Evolutionary conservation across 257 asterid genomes (phyloP), one percentile per base, ranked within the genome.

Genomic region (Scutellaria galericulata): DNA sequence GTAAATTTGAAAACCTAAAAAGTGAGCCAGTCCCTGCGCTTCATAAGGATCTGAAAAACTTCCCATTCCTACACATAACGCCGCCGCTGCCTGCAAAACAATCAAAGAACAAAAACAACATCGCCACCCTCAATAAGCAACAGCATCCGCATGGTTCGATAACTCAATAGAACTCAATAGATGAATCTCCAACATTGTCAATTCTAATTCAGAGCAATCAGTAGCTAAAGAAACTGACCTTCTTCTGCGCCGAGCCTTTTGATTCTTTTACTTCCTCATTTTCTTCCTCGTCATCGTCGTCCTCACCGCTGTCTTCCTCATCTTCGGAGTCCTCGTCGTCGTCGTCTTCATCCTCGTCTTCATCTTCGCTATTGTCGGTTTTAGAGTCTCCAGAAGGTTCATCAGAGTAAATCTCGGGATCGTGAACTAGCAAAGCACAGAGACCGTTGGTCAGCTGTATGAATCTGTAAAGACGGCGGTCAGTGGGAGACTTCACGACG

Each of bases 1-100:
- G 42, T 13, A 75, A 78, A 64, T 1, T 31, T 44, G 74, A 73
- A 75, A 81, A 95, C 98, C 99, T 87, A 95, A 86, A 82, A 92
- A 95, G 80, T 95, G 99, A 18, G 98, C 96, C 69, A 95, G 85
- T 64, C 99, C 99, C 86, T 92, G 99, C 11, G 96, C 99, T 70
- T 92, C 98, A 59, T 81, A 75, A 80, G 99, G 99, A 86, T 95
- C 99, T 66, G 85, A 71, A 75, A 95, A 90, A 81, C 99, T 95
- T 63, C 99, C 99, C 86, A 86, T 85, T 72, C 96, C 94, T 7
- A 95, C 99, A 68, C 92, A 92, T 89, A 92, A 74, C 76, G 99
- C 99, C 5, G 98, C 99, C 6, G 99, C 99, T n/a, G 96, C 98
- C 99, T 95, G 83, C 78, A 66, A 75, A 67, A 70, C 44, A 76